phyloP scores from a whole-genome alignment of 192 early-diverging fungal genomes.

The Coemansia sp. region DNA sequence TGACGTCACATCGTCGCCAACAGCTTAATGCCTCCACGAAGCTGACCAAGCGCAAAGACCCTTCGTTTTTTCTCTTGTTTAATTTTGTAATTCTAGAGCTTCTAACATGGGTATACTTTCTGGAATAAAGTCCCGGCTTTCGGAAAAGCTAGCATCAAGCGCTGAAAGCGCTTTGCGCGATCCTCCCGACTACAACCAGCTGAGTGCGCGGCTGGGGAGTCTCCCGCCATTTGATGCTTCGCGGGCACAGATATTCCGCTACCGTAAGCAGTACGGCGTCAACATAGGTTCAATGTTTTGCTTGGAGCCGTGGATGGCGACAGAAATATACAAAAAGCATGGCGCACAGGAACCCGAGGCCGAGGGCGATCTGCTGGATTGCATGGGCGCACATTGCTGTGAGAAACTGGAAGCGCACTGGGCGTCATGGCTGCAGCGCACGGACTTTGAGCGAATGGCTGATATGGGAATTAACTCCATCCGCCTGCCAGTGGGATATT shows the following conservation, averaged over 20 bases:
- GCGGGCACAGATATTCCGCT: constrained; percentile 9
- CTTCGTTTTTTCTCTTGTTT: too few species aligned
- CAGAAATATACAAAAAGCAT: constrained; percentile 4
- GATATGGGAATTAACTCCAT: constrained; percentile 13
- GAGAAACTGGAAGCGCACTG: constrained; percentile 14
- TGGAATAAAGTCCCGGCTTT: too few species aligned
- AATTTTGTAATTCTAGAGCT: too few species aligned
- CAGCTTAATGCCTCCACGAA: too few species aligned
- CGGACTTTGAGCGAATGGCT: constrained; percentile 13
- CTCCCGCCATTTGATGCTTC: constrained; percentile 2
- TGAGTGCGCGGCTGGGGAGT: constrained; percentile 1
- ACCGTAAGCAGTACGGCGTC: constrained; percentile 13
- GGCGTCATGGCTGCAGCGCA: constrained; percentile 11
- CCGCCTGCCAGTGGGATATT: constrained; percentile 11
- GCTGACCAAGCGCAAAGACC: too few species aligned
- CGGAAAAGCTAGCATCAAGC: too few species aligned
- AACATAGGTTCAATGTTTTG: constrained; percentile 15
- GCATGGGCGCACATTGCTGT: constrained; percentile 4
- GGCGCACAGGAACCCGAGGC: constrained; percentile 2
- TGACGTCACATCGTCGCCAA: too few species aligned
- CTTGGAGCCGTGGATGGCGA: constrained; percentile 17
- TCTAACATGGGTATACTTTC: too few species aligned
- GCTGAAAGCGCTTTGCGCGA: too few species aligned
- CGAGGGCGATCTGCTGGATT: constrained; percentile 14
- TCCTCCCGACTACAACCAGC: not conserved